A percentile compares a stretch with the other conserved stretches of the same genome.
Conservation (phyloP, 2,329 filamentous ascomycete species). For the Nakataea oryzae region DNA sequence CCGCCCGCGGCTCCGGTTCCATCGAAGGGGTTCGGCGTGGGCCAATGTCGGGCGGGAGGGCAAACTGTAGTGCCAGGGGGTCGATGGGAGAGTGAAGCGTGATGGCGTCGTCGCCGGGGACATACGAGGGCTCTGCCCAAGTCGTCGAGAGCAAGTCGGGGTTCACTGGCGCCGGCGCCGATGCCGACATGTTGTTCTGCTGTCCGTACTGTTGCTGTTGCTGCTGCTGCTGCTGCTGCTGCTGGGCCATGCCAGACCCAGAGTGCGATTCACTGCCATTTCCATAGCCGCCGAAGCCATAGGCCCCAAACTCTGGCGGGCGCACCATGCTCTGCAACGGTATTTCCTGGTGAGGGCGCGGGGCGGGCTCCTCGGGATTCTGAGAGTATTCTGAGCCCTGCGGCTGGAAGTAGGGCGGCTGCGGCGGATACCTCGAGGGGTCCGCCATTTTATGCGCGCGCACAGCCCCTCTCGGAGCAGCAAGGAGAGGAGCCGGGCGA, state of each 20-base stretch:
- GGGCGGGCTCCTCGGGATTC: slow-evolving; percentile 27
- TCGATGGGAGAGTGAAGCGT: slow-evolving; percentile 41
- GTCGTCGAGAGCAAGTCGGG: slow-evolving; percentile 37
- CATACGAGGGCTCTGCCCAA: slow-evolving; percentile 37
- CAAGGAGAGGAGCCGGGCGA: too few relatives aligned
- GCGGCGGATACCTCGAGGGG: slow-evolving; percentile 11
- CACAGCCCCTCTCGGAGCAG: background rate
- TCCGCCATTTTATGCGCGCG: slow-evolving; percentile 15
- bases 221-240: slow-evolving; percentile 7
- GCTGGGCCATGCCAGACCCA: background rate
- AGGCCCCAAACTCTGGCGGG: slow-evolving; percentile 12
- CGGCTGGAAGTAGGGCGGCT: slow-evolving; percentile 13
- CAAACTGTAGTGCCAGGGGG: slow-evolving; percentile 39
- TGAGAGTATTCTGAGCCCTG: slow-evolving; percentile 8
- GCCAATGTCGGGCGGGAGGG: slow-evolving; percentile 41
- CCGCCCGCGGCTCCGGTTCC: background rate
- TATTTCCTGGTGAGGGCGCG: slow-evolving; percentile 48
- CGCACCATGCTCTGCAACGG: slow-evolving; percentile 54
- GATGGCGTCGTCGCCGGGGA: slow-evolving; percentile 22
- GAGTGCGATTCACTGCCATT: background rate
- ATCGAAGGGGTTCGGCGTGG: slow-evolving; percentile 14
- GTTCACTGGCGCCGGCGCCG: slow-evolving; percentile 15
- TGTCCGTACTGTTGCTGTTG: background rate
- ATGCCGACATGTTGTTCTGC: background rate
- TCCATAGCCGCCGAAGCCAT: background rate